These are phyloP conservation scores for Hanseniaspora jakobsenii DNA, from an alignment of 805 yeast species.

Conservation along the genomic window DNA sequence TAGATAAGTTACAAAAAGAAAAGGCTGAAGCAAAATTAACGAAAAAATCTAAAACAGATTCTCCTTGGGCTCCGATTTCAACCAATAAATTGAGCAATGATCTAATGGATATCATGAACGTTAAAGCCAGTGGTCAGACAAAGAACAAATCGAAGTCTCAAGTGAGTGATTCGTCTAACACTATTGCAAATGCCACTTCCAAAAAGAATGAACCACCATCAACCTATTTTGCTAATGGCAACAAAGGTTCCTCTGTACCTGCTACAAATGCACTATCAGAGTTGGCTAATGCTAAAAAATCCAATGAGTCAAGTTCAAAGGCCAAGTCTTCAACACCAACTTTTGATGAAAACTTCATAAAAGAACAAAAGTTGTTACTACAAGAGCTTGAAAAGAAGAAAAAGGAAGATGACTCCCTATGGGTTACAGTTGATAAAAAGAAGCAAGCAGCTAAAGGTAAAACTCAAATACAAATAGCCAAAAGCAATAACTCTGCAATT, in stretches of 20 bases:
- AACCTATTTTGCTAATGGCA: too few relatives aligned
- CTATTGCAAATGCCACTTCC: too few relatives aligned
- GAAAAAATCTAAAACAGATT: too few relatives aligned
- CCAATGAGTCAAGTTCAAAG: not conserved
- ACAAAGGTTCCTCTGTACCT: too few relatives aligned
- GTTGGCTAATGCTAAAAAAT: not conserved
- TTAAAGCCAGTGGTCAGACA: too few relatives aligned
- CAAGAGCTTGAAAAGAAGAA: constrained; percentile 2
- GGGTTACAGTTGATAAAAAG: constrained; percentile 14
- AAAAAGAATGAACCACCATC: too few relatives aligned
- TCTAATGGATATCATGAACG: too few relatives aligned
- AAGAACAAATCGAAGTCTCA: too few relatives aligned
- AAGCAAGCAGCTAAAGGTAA: constrained; percentile 22
- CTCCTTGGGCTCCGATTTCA: too few relatives aligned
- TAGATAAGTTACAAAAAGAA: not conserved
- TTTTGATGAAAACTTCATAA: constrained; percentile 2
- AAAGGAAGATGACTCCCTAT: constrained; percentile 1
- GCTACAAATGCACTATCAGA: not conserved
- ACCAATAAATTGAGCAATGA: too few relatives aligned
- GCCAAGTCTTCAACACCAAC: not conserved
- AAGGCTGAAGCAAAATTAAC: too few relatives aligned
- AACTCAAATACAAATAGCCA: constrained; percentile 18
- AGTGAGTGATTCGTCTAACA: too few relatives aligned
- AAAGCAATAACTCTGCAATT: constrained; percentile 20
- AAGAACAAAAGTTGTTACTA: constrained; percentile 7